Percentiles rank a stretch among this genome's conserved stretches.
Evolutionary conservation across 805 yeast species (phyloP).

Genomic region (Sugiyamaella mastotermitis): DNA sequence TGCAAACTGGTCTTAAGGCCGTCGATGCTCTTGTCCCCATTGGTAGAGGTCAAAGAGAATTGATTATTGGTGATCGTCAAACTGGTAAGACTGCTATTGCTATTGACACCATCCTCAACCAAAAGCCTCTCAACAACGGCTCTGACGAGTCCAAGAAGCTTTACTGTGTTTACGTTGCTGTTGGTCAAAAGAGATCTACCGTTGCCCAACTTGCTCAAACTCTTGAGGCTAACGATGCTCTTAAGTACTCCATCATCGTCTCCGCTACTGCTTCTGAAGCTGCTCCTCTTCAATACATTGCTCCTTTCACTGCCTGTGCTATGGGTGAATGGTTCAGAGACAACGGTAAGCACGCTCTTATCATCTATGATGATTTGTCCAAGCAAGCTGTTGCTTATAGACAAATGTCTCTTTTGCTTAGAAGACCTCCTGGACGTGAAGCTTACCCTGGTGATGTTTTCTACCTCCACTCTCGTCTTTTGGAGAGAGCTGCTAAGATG

Average conservation of each 20-base stretch:
- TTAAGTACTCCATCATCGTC: constrained; percentile 95
- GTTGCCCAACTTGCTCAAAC: constrained; percentile 99
- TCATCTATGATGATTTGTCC: constrained; percentile 95
- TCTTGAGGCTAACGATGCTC: constrained; percentile 95
- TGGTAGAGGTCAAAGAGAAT: constrained; percentile 99
- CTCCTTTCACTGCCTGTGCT: constrained; percentile 99
- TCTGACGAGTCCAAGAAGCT: constrained; percentile 93
- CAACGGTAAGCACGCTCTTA: constrained; percentile 96
- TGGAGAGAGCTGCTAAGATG: constrained; percentile 98
- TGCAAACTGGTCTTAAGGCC: constrained; percentile 99
- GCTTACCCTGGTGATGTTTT: constrained; percentile 97
- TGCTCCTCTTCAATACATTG: constrained; percentile 99
- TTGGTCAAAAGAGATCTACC: constrained; percentile 99
- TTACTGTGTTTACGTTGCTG: constrained; percentile 99
- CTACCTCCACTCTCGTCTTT: constrained; percentile 90
- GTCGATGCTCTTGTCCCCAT: constrained; percentile 99
- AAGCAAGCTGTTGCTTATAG: constrained; percentile 99
- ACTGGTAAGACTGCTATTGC: constrained; percentile 99
- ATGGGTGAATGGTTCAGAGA: constrained; percentile 99
- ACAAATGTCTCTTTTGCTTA: constrained; percentile 94
- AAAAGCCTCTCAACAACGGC: constrained; percentile 98
- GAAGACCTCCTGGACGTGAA: constrained; percentile 97
- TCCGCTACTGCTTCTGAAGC: constrained; percentile 99
- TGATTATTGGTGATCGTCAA: constrained; percentile 99
- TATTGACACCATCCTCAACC: constrained; percentile 95